Evolutionary conservation across 257 asterid genomes (phyloP).

Genomic region (Solanum virginianum): DNA sequence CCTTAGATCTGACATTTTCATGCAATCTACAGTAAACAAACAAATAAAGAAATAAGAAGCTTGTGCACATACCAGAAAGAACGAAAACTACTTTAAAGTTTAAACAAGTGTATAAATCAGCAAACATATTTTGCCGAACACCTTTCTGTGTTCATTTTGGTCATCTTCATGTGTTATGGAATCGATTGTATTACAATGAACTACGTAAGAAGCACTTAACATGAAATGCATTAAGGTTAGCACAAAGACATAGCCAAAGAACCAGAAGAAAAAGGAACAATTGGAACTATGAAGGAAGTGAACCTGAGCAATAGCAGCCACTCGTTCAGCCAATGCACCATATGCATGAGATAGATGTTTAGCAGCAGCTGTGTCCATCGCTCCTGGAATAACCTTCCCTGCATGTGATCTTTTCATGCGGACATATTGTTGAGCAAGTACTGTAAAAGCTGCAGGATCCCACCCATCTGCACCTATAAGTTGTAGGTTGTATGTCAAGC

Average conservation of each 20-base stretch:
- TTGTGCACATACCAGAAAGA: background rate
- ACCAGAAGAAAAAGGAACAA: background rate
- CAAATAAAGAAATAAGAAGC: background rate
- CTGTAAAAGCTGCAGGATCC: constrained; percentile 88
- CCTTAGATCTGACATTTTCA: background rate
- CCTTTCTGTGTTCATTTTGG: background rate
- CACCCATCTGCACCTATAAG: constrained; percentile 93
- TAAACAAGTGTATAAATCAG: background rate
- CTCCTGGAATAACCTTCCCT: constrained; percentile 90
- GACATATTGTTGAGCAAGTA: constrained; percentile 74
- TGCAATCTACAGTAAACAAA: background rate
- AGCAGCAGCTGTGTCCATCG: constrained; percentile 89
- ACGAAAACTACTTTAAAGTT: background rate
- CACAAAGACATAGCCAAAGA: background rate
- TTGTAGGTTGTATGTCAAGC: constrained; percentile 58
- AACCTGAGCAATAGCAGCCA: constrained; percentile 96
- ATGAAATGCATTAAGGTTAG: background rate
- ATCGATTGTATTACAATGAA: background rate
- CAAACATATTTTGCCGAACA: background rate
- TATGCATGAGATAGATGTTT: constrained; percentile 94
- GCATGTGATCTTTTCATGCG: constrained; percentile 68
- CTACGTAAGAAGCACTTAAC: background rate
- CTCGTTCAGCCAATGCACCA: constrained; percentile 72
- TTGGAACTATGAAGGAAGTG: background rate
- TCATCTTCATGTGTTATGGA: background rate